Evolutionary conservation across 805 yeast species (phyloP), one percentile per base, ranked within the genome.

Genomic region (Pichia phayaonensis): DNA sequence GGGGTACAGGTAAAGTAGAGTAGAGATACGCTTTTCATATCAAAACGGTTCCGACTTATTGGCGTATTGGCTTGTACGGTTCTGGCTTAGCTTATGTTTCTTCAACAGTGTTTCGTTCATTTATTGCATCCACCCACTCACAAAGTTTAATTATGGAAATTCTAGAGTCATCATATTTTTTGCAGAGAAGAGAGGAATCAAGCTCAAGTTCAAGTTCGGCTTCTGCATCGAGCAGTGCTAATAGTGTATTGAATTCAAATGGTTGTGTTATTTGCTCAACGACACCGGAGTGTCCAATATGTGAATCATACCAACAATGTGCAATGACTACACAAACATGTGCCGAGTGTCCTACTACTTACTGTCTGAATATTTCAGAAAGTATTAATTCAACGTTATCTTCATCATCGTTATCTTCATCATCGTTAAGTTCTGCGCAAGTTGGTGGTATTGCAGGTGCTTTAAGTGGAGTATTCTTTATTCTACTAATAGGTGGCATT

Each of bases 371-470:
- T 49, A 51, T 62, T 15, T 49, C 63, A 2, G 48, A 61, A 2
- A 20, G 54, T 7, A 23, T 56, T 8, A 54, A 63, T 5, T 52
- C 65, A 2, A 27, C 42, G n/a, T n/a, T n/a, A 7, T 44, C 51
- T 21, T 47, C 61, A 7, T 53, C 59, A 20, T 16, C 42, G 7
- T n/a, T n/a, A n/a, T n/a, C n/a, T n/a, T 52, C 59, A n/a, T n/a
- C 40, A 10, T 38, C 53, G 1, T 34, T 54, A 16, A 48, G 42
- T 36, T 43, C 59, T 22, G 61, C 69, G 11, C 61, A 72, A 45
- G 64, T 72, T 20, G 84, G 88, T 7, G 87, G 82, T 8, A 75
- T 84, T 21, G 86, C 83, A 0, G 92, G 90, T 22, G 90, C 90
- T 24, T 81, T 83, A 1, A 75, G 81, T 2, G 90, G 86, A 20